Evolutionary conservation across 306 rosid genomes (phyloP).

Genomic region (Vigna reflexopilosa): DNA sequence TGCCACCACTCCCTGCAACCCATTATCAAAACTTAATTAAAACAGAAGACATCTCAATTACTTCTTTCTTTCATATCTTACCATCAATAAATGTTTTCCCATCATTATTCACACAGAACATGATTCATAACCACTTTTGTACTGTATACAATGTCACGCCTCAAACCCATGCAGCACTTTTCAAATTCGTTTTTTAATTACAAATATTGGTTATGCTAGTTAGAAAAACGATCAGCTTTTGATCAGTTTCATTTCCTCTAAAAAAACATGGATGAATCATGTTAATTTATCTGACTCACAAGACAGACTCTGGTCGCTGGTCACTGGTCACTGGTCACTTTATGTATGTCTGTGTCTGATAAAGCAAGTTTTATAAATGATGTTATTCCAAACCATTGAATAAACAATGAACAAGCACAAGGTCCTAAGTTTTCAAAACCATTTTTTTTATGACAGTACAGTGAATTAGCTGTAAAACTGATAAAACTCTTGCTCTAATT

Average conservation of each 20-base stretch:
- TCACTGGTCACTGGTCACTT: constrained; percentile 10
- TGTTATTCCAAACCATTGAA: not conserved
- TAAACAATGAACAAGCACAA: not conserved
- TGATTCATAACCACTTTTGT: constrained; percentile 4
- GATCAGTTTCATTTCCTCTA: not conserved
- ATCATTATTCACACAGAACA: not conserved
- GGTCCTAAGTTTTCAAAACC: not conserved
- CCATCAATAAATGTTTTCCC: not conserved
- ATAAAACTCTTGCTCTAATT: no score
- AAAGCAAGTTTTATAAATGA: not conserved
- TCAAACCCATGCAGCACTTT: constrained; percentile 17
- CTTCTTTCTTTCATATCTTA: constrained; percentile 4
- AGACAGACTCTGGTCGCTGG: not conserved
- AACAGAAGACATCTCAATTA: not conserved
- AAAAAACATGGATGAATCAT: not conserved
- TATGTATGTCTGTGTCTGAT: not conserved
- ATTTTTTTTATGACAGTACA: not conserved
- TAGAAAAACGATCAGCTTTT: not conserved
- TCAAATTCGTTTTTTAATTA: not conserved
- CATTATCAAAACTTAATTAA: not conserved
- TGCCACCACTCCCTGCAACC: constrained; percentile 95
- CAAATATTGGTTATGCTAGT: not conserved
- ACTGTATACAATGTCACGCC: constrained; percentile 32
- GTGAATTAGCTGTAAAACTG: no score
- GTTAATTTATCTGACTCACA: not conserved